A percentile compares a stretch with the other conserved stretches of the same genome.
These are phyloP conservation scores for Pleurotus pulmonarius DNA, from an alignment of 768 basidiomycete genomes.

Conservation along the genomic window DNA sequence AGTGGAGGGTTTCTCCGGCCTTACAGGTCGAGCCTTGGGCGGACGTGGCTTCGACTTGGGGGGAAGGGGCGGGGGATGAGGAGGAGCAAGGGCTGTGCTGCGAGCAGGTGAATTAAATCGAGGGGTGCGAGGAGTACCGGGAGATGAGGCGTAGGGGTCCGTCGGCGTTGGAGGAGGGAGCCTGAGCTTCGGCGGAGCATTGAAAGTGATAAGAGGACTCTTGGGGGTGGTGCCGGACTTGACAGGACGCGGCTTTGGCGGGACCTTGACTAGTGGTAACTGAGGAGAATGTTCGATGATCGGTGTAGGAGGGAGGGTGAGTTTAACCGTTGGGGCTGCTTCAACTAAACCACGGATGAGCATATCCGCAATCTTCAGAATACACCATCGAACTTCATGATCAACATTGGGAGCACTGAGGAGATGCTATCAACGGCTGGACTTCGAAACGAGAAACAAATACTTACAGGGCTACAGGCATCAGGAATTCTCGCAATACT, in stretches of 20 bases:
- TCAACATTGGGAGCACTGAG: slow-evolving; percentile 71
- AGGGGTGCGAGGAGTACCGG: slow-evolving; percentile 11
- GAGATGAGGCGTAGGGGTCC: slow-evolving; percentile 15
- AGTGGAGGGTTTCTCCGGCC: slow-evolving; percentile 39
- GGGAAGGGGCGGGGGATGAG: slow-evolving; percentile 22
- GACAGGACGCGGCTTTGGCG: slow-evolving; percentile 36
- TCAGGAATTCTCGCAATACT: slow-evolving; percentile 70
- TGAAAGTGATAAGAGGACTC: slow-evolving; percentile 31
- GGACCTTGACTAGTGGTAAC: slow-evolving; percentile 49
- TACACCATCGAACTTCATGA: slow-evolving; percentile 86
- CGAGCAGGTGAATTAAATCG: slow-evolving; percentile 20
- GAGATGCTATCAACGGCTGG: slow-evolving; percentile 6
- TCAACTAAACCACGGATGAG: slow-evolving; percentile 83
- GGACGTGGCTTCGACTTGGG: slow-evolving; percentile 24
- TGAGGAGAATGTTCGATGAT: slow-evolving; percentile 57
- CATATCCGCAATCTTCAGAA: slow-evolving; percentile 89
- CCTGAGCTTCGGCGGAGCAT: slow-evolving; percentile 51
- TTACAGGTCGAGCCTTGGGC: slow-evolving; percentile 16
- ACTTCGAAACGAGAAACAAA: slow-evolving; percentile 1
- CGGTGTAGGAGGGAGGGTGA: slow-evolving; percentile 76
- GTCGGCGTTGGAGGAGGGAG: slow-evolving; percentile 31
- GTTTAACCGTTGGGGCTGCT: slow-evolving; percentile 79
- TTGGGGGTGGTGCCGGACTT: slow-evolving; percentile 38
- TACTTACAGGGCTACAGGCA: slow-evolving; percentile 78
- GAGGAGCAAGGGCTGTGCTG: slow-evolving; percentile 34